These are phyloP conservation scores for Andrographis paniculata DNA, from an alignment of 305 asterid genomes.

Conservation along the genomic window DNA sequence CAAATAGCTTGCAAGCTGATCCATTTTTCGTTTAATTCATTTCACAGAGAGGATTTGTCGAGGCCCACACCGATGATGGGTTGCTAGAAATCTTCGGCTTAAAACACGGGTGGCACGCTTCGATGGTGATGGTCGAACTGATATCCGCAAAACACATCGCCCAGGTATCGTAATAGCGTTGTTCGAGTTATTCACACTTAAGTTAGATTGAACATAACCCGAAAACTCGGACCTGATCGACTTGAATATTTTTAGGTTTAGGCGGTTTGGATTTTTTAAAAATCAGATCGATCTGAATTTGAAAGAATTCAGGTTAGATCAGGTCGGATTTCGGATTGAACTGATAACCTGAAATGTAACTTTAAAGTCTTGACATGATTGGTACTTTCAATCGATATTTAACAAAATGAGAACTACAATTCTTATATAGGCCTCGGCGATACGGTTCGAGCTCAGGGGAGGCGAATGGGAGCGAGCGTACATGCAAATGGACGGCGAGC, in stretches of 20 bases:
- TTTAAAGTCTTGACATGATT: too few species aligned
- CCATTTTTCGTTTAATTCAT: slow-evolving; percentile 3
- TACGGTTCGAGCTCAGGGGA: slow-evolving; percentile 85
- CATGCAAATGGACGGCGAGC: slow-evolving; percentile 97
- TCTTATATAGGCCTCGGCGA: slow-evolving; percentile 52
- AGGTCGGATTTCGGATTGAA: too few species aligned
- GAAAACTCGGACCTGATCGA: too few species aligned
- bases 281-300: too few species aligned
- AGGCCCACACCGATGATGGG: slow-evolving; percentile 89
- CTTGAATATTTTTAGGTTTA: too few species aligned
- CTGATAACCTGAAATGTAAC: too few species aligned
- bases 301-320: too few species aligned
- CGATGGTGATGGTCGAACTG: slow-evolving; percentile 92
- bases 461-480: slow-evolving; percentile 87
- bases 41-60: slow-evolving; percentile 78
- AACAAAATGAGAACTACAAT: too few species aligned
- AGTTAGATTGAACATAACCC: too few species aligned
- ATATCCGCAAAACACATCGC: slow-evolving; percentile 90
- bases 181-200: not conserved
- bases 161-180: slow-evolving; percentile 42
- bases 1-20: not conserved
- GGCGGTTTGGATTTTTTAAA: too few species aligned
- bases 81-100: slow-evolving; percentile 74
- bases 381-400: too few species aligned
- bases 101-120: slow-evolving; percentile 99